Percentiles rank a stretch among this genome's conserved stretches.
These are phyloP conservation scores for Phytophthora syringae DNA, from an alignment of 352 stramenopile genomes.

Conservation along the genomic window DNA sequence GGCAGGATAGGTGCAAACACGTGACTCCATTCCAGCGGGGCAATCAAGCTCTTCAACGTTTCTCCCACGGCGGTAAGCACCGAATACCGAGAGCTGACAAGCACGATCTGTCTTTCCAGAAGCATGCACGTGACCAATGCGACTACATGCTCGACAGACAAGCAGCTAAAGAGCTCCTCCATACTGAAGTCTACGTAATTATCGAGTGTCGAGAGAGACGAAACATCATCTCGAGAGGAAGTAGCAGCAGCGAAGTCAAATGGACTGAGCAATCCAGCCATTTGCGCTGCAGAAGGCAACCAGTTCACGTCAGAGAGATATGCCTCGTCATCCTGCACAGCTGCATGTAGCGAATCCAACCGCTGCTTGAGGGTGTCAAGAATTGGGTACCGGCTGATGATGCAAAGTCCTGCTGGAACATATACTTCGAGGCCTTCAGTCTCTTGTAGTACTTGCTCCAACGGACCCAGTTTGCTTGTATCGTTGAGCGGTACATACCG, in stretches of 20 bases:
- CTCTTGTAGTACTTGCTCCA: constrained; percentile 83
- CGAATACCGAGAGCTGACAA: constrained; percentile 82
- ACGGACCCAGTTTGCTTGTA: constrained; percentile 64
- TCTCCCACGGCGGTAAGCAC: constrained; percentile 82
- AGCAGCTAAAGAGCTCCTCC: constrained; percentile 82
- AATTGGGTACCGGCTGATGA: constrained; percentile 85
- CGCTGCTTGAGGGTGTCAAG: constrained; percentile 81
- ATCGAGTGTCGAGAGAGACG: constrained; percentile 56
- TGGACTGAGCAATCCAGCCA: constrained; percentile 66
- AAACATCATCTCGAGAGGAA: constrained; percentile 31
- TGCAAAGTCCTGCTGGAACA: constrained; percentile 75
- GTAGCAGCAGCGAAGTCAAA: constrained; percentile 61
- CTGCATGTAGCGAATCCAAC: constrained; percentile 65
- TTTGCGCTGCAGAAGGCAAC: constrained; percentile 60
- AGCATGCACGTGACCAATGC: constrained; percentile 75
- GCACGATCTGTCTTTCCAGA: constrained; percentile 79
- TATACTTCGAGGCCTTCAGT: constrained; percentile 85
- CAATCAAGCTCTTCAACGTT: constrained; percentile 79
- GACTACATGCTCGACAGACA: constrained; percentile 78
- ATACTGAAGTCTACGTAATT: constrained; percentile 82
- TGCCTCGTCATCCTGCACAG: constrained; percentile 57
- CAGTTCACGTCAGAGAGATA: constrained; percentile 68
- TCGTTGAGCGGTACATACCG: constrained; percentile 78
- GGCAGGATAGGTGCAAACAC: constrained; percentile 86
- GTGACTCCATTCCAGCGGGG: constrained; percentile 85